Evolutionary conservation across 1,139 yeast species (phyloP).

Genomic region (Pichia sp.): DNA sequence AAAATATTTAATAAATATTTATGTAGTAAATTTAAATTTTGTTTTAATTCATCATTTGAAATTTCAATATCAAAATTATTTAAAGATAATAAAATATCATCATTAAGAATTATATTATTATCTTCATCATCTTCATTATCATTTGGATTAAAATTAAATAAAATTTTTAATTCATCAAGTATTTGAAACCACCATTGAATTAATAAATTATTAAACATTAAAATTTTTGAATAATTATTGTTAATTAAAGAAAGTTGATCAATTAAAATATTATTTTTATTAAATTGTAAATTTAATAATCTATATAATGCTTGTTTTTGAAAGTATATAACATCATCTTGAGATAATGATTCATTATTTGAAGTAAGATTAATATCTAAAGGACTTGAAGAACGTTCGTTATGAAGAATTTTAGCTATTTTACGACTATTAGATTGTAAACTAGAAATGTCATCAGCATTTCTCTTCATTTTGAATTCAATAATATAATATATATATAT

Average conservation of each 20-base stretch:
- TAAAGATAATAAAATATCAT: constrained; percentile 18
- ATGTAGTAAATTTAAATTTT: constrained; percentile 6
- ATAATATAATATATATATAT: no score
- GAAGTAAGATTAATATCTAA: constrained; percentile 40
- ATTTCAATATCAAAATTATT: constrained; percentile 21
- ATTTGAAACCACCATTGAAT: constrained; percentile 56
- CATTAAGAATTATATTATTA: constrained; percentile 3
- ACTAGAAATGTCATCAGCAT: not conserved
- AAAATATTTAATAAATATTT: constrained; percentile 11
- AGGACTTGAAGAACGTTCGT: constrained; percentile 18
- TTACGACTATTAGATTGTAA: not conserved
- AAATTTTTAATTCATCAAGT: constrained; percentile 26
- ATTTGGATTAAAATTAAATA: not conserved
- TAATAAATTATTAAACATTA: constrained; percentile 38
- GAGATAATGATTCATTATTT: constrained; percentile 56
- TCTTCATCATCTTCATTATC: no score
- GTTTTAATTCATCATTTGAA: constrained; percentile 1
- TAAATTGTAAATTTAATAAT: constrained; percentile 60
- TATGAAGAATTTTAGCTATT: constrained; percentile 15
- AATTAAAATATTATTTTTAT: constrained; percentile 42
- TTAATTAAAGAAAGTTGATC: constrained; percentile 35
- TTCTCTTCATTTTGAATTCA: not conserved
- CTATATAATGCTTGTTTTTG: constrained; percentile 92
- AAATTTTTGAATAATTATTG: constrained; percentile 33
- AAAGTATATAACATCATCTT: constrained; percentile 76